Base-by-base conservation (phyloP, 805 yeast genomes). In the Metschnikowia noctiluminum region DNA sequence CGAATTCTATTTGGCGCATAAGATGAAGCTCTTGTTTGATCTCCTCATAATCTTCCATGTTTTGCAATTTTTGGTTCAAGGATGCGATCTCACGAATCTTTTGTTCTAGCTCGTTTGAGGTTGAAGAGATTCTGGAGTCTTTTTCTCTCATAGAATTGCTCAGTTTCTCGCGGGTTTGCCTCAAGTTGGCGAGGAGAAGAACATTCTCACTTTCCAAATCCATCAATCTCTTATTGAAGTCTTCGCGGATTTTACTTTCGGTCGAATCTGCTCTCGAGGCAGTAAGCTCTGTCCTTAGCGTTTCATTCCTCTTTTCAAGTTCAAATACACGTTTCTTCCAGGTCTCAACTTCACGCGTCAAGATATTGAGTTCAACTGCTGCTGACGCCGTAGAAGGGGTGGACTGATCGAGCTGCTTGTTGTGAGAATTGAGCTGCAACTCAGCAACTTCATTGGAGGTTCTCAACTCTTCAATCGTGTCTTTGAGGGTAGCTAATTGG, bases 291-390 rank as follows among this genome's bases (percentile, higher is more conserved):
- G 81, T 73, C 50, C 89, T 78, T 46, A 90, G 71, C 43, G 84
- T 84, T 59, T 87, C 87, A 59, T 89, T 91, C 50, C 96, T 75
- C 52, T 79, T 79, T 62, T 89, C 96, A 46, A 90, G 76, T 58
- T 85, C 89, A 43, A 80, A 62, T 1, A 82, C 78, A 49, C 94
- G 77, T 45, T 80, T 69, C 57, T 87, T 87, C 39, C 87, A 78
- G 28, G 81, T 65, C 59, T 87, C 94, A 6, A 86, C 78, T 57
- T 91, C 97, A 50, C 88, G 78, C 1, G 84, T 76, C n/a, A 87
- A 73, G 35, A 86, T 70, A 49, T 84, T 89, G 31, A 84, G 70
- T 59, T 84, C 85, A 3, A 81, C 74, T 37, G 75, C 59, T 34
- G 69, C 63, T 2, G 72, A 63, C 4, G 76, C 70, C 28, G 68